Percentiles rank a stretch among this genome's conserved stretches.
These are phyloP conservation scores for Hirsutella thompsonii DNA, from an alignment of 2,329 filamentous ascomycete species.

Conservation along the genomic window DNA sequence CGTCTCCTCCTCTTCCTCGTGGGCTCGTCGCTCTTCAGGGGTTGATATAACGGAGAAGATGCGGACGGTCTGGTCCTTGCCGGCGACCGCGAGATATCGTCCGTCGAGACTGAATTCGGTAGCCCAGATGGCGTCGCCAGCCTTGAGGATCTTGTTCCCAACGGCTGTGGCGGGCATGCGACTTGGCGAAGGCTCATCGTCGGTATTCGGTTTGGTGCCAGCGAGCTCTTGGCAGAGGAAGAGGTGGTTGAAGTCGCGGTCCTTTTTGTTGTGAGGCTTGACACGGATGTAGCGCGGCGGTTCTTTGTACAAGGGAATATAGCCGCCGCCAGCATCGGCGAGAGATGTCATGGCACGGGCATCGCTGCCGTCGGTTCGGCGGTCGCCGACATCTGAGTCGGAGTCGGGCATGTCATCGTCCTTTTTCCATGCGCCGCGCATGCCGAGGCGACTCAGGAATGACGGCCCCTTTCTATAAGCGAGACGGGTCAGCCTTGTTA, in stretches of 20 bases:
- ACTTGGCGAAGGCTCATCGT: conserved; percentile 12
- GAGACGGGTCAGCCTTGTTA: conserved; percentile 5
- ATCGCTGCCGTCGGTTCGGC: conserved; percentile 67
- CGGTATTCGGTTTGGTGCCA: conserved; percentile 32
- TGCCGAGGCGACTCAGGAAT: conserved; percentile 70
- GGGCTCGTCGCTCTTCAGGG: conserved; percentile 60
- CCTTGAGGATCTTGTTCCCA: conserved; percentile 27
- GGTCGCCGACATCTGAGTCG: conserved; percentile 56
- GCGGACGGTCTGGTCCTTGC: conserved; percentile 73
- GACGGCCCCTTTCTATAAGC: conserved; percentile 65
- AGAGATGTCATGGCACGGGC: conserved; percentile 71
- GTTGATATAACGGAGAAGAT: conserved; percentile 84
- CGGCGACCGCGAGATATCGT: conserved; percentile 80
- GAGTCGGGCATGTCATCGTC: conserved; percentile 45
- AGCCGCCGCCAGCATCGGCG: conserved; percentile 54
- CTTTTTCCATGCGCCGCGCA: conserved; percentile 66
- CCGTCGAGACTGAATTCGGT: conserved; percentile 89
- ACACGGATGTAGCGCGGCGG: conserved; percentile 87
- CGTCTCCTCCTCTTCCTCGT: conserved; percentile 48
- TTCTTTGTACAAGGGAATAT: conserved; percentile 75
- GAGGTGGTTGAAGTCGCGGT: conserved; percentile 69
- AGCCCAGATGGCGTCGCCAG: conserved; percentile 71
- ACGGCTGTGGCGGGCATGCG: conserved; percentile 22
- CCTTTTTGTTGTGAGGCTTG: conserved; percentile 66
- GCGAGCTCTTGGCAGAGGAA: conserved; percentile 88